Percentiles rank a stretch among this genome's conserved stretches.
Conservation (phyloP, 192 early-diverging fungal genomes). For the Coemansia biformis region DNA sequence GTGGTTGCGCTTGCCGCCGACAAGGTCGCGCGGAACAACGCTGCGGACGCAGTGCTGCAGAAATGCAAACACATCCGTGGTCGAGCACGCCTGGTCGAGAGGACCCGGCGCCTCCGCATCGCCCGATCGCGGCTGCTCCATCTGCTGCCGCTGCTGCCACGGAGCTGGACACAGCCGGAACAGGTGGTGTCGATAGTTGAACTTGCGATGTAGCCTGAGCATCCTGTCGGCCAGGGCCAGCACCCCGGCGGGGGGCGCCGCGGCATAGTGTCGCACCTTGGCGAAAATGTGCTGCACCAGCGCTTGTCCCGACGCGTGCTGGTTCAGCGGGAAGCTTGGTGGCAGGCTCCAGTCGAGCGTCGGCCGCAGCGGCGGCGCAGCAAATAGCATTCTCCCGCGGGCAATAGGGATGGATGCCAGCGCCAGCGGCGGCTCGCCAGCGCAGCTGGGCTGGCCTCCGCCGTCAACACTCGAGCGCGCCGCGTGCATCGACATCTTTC, state of each 20-base stretch:
- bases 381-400: constrained; percentile 26
- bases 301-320: neutral
- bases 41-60: constrained; percentile 46
- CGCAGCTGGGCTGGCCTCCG: too few relatives aligned
- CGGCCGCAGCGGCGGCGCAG: constrained; percentile 6
- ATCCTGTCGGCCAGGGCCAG: constrained; percentile 28
- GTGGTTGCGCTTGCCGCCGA: constrained; percentile 58
- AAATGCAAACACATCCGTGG: constrained; percentile 46
- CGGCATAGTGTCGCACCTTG: neutral
- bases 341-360: constrained; percentile 21
- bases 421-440: constrained; percentile 1
- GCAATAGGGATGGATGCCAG: constrained; percentile 10
- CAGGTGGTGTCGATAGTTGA: constrained; percentile 44
- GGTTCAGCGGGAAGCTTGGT: constrained; percentile 21
- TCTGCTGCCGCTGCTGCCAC: constrained; percentile 33
- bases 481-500: too few relatives aligned
- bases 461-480: too few relatives aligned
- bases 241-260: constrained; percentile 19
- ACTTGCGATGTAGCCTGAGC: constrained; percentile 41
- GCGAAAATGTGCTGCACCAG: constrained; percentile 21
- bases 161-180: constrained; percentile 49
- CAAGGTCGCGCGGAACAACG: constrained; percentile 60
- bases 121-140: constrained; percentile 2
- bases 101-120: constrained; percentile 3
- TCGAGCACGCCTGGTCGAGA: constrained; percentile 15